These are phyloP conservation scores for Backusella luteola DNA, from an alignment of 192 early-diverging fungal species.

Conservation along the genomic window DNA sequence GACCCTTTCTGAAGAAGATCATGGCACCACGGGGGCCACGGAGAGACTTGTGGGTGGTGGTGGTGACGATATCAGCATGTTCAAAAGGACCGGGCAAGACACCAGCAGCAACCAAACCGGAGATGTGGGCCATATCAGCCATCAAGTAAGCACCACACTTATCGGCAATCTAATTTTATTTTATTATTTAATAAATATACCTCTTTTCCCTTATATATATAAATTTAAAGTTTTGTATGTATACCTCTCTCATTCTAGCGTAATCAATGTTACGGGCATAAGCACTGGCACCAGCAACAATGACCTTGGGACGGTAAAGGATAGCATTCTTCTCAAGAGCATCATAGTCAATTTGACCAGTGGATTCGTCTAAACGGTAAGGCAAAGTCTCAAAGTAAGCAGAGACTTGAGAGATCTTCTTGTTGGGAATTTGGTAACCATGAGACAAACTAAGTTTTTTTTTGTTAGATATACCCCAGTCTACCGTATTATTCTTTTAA, in stretches of 20 bases:
- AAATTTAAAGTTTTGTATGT: not conserved
- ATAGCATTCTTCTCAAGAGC: conserved; percentile 74
- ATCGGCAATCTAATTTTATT: conserved; percentile 70
- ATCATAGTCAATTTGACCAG: conserved; percentile 93
- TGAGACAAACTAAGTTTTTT: conserved; percentile 78
- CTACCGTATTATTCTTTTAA: not conserved
- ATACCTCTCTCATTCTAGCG: conserved; percentile 65
- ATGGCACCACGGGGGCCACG: conserved; percentile 97
- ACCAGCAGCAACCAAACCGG: conserved; percentile 85
- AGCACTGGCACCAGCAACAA: conserved; percentile 93
- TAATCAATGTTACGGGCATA: conserved; percentile 97
- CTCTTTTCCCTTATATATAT: not conserved
- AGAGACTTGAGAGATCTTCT: conserved; percentile 95
- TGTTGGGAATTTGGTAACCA: conserved; percentile 95
- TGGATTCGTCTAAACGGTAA: conserved; percentile 87
- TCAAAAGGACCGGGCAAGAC: conserved; percentile 89
- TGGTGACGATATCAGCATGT: conserved; percentile 95
- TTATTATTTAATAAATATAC: not conserved
- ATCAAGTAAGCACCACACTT: conserved; percentile 86
- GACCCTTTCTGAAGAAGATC: conserved; percentile 98
- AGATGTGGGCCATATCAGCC: conserved; percentile 97
- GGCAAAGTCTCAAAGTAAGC: conserved; percentile 96
- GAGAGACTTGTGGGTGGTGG: conserved; percentile 98
- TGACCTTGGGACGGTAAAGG: conserved; percentile 94
- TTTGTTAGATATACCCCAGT: not conserved